These are phyloP conservation scores for Verbascum thapsus DNA, from an alignment of 257 asterid species.

Conservation along the genomic window DNA sequence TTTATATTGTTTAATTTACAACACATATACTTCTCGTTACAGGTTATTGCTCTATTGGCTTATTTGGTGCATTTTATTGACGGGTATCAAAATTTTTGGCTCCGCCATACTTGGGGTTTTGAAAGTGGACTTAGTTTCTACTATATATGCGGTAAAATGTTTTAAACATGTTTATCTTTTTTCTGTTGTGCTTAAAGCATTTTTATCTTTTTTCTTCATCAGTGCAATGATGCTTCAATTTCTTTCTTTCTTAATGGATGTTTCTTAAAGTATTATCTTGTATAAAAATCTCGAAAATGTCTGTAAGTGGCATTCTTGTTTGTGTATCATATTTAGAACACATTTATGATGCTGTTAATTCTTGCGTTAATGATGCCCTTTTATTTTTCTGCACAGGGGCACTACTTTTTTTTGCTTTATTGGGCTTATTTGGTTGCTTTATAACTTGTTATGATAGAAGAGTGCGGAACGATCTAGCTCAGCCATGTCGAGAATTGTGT, in stretches of 20 bases:
- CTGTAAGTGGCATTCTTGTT: too few relatives aligned
- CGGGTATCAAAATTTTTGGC: slow-evolving; percentile 67
- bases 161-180: slow-evolving; percentile 23
- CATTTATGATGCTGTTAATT: too few relatives aligned
- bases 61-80: slow-evolving; percentile 73
- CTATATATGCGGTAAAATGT: slow-evolving; percentile 80
- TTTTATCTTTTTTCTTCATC: too few relatives aligned
- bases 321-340: too few relatives aligned
- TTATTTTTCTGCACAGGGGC: slow-evolving; percentile 47
- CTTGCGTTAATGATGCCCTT: too few relatives aligned
- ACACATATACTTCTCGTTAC: slow-evolving; percentile 34
- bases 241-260: too few relatives aligned
- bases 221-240: too few relatives aligned
- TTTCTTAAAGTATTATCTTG: too few relatives aligned
- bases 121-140: slow-evolving; percentile 78
- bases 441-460: slow-evolving; percentile 69
- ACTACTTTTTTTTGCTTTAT: slow-evolving; percentile 56
- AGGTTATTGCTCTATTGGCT: slow-evolving; percentile 76
- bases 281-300: too few relatives aligned
- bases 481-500: slow-evolving; percentile 71
- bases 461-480: slow-evolving; percentile 72
- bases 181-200: too few relatives aligned
- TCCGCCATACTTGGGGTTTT: slow-evolving; percentile 79
- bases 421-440: slow-evolving; percentile 69
- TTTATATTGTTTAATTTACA: slow-evolving; percentile 20